phyloP scores from a whole-genome alignment of 495 filamentous ascomycete genomes.

The Thozetella sp. region DNA sequence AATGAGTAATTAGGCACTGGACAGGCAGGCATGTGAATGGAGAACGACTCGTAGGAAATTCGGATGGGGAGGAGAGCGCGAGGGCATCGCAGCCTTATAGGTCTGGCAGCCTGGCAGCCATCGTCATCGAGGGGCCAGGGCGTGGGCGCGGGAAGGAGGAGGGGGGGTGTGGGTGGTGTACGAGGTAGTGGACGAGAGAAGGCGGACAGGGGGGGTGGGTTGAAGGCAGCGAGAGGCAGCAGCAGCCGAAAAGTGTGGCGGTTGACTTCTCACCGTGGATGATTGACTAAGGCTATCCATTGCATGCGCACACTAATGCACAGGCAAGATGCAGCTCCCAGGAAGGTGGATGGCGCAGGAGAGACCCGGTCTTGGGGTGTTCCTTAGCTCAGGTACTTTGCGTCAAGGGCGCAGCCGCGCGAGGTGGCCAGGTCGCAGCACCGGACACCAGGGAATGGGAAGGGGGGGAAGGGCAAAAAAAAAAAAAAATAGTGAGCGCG shows the following conservation, averaged over 20 bases:
- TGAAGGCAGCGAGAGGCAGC: neutral
- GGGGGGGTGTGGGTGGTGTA: neutral
- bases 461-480: neutral
- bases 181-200: neutral
- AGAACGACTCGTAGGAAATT: conserved; percentile 25
- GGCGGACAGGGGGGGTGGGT: neutral
- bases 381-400: neutral
- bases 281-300: conserved; percentile 1
- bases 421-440: neutral
- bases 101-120: conserved; percentile 18
- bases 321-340: neutral
- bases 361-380: neutral
- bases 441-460: neutral
- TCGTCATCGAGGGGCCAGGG: conserved; percentile 11
- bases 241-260: neutral
- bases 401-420: neutral
- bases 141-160: neutral
- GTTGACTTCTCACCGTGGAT: neutral
- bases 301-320: neutral
- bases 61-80: conserved; percentile 15
- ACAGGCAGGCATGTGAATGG: conserved; percentile 20
- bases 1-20: conserved; percentile 34
- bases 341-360: neutral
- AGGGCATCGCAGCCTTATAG: conserved; percentile 31
- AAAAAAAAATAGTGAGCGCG: neutral